Base-by-base conservation (phyloP, 2,329 filamentous ascomycete genomes). In the Aspergillus chevalieri region DNA sequence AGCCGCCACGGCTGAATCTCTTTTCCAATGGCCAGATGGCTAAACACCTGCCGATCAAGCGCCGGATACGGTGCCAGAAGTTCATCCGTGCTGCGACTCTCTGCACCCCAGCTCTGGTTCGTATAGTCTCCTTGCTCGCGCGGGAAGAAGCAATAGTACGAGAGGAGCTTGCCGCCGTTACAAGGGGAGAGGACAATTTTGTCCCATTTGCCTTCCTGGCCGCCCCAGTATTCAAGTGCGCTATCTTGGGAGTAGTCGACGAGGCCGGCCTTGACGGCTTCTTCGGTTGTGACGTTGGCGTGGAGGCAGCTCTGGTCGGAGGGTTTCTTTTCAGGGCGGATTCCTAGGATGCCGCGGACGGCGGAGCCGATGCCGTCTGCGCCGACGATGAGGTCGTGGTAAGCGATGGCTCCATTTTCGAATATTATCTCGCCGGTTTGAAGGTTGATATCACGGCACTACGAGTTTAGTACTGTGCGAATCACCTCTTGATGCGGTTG, bases 111-210 rank as follows among this genome's bases (percentile, higher is more conserved):
- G 8, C 73, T 75, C 47, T 86, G 82, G 41, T 69, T 78, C 3
- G 75, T 73, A 60, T 82, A 86, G 61, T 86, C 81, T 6, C 80
- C 80, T 51, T 76, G 73, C 5, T 76, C 74, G 1, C 79, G 74
- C 0, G 82, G 78, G 66, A 85, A 86, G 73, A 86, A 86, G 68
- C 83, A 85, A 68, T 87, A 87, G 69, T 84, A 87, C 0, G 82
- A 85, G 3, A 86, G 72, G 2, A 86, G 69, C 52, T 78, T 78
- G 47, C 83, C 83, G 19, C 78, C 78, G 59, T 85, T 84, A 69
- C 84, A 87, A 4, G 84, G 82, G 0, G 82, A 85, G 2, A 87
- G 71, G 4, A 87, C 84, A 50, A 87, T 86, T 74, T 87, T 87
- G 65, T 86, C 80, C 74, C 74, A 81, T 59, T 80, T 81, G 48